These are phyloP conservation scores for Penicillium sp. DNA, from an alignment of 2,329 filamentous ascomycete genomes.

Conservation along the genomic window DNA sequence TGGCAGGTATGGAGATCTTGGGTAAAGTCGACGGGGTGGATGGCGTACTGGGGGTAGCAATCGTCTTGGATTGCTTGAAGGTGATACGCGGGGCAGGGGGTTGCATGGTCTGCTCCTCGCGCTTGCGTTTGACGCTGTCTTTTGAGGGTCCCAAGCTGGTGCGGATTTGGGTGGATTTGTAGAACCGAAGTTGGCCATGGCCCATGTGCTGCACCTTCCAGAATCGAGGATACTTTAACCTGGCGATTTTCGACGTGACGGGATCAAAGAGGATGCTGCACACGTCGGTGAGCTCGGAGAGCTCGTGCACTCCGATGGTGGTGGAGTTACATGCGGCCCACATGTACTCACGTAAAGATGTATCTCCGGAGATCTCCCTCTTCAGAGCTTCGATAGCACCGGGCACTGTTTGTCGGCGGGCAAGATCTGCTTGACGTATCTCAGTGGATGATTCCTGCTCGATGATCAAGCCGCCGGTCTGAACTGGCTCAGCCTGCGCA, in stretches of 20 bases:
- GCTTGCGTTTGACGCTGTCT: constrained; percentile 40
- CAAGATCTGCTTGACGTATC: constrained; percentile 55
- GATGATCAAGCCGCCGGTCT: constrained; percentile 54
- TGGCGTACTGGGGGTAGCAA: constrained; percentile 25
- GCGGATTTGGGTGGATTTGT: constrained; percentile 40
- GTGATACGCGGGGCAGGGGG: constrained; percentile 42
- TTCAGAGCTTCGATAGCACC: constrained; percentile 61
- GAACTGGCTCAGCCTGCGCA: constrained; percentile 33
- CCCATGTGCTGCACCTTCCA: constrained; percentile 58
- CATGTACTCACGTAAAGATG: constrained; percentile 54
- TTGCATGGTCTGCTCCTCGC: constrained; percentile 39
- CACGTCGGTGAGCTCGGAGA: constrained; percentile 59
- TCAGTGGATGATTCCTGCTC: constrained; percentile 57
- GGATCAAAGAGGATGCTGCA: constrained; percentile 59
- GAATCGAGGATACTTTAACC: constrained; percentile 57
- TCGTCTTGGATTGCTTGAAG: constrained; percentile 44
- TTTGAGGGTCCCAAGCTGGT: constrained; percentile 38
- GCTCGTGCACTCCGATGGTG: constrained; percentile 53
- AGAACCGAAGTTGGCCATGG: constrained; percentile 48
- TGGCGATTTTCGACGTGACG: constrained; percentile 52
- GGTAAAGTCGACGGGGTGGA: constrained; percentile 26
- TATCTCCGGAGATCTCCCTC: constrained; percentile 52
- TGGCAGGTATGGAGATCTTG: constrained; percentile 37
- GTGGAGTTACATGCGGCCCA: constrained; percentile 59
- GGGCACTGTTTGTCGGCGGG: constrained; percentile 58